phyloP scores from a whole-genome alignment of 805 yeast genomes.

The Metschnikowia chrysomelidarum region DNA sequence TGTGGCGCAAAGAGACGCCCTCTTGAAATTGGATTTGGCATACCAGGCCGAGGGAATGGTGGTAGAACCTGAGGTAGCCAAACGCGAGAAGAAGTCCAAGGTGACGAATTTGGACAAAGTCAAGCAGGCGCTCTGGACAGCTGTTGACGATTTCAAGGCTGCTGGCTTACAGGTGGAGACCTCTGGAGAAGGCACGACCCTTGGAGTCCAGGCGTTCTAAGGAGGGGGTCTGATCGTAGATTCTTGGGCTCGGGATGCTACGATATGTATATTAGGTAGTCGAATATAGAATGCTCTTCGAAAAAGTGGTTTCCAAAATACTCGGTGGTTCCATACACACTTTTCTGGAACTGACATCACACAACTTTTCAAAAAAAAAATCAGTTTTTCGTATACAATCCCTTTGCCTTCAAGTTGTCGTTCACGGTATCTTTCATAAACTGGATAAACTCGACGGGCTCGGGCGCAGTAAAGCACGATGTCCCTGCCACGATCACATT shows the following conservation, averaged over 20 bases:
- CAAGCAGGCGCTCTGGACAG: slow-evolving; percentile 69
- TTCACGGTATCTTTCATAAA: slow-evolving; percentile 64
- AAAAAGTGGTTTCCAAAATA: not conserved
- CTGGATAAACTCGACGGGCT: slow-evolving; percentile 73
- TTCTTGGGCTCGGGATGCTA: too few species aligned
- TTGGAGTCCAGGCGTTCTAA: slow-evolving; percentile 69
- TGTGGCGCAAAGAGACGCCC: slow-evolving; percentile 53
- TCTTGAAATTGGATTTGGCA: slow-evolving; percentile 47
- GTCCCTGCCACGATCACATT: slow-evolving; percentile 98
- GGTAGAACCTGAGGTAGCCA: slow-evolving; percentile 34
- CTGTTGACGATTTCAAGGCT: slow-evolving; percentile 57
- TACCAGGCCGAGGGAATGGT: slow-evolving; percentile 53
- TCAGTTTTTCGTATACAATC: slow-evolving; percentile 24
- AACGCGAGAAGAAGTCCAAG: slow-evolving; percentile 21
- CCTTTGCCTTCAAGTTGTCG: slow-evolving; percentile 44
- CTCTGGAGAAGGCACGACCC: slow-evolving; percentile 75
- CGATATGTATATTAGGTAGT: slow-evolving; percentile 6
- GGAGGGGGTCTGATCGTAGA: too few species aligned
- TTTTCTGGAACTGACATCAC: too few species aligned
- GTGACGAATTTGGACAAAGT: slow-evolving; percentile 44
- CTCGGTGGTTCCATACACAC: not conserved
- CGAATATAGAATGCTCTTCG: not conserved
- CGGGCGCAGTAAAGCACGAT: slow-evolving; percentile 80
- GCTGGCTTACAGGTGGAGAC: slow-evolving; percentile 42
- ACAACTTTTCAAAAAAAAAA: too few species aligned